Conservation (phyloP, 1,284 basidiomycete genomes). For the Agroathelia rolfsii region DNA sequence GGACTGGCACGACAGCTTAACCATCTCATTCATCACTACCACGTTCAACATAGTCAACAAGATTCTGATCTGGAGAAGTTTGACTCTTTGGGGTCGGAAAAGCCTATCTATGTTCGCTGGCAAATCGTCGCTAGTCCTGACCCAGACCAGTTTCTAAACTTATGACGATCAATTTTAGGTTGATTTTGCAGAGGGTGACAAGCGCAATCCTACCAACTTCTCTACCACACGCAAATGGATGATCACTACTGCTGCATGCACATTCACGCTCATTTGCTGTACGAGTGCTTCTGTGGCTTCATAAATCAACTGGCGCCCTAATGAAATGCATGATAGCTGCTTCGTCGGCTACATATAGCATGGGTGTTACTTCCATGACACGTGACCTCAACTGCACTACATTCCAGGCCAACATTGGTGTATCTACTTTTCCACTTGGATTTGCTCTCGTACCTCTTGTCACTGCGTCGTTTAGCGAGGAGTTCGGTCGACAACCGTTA, state of each 20-base stretch:
- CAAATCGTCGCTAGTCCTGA: too few species aligned
- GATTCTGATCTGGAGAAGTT: too few species aligned
- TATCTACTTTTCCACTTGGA: slow-evolving; percentile 33
- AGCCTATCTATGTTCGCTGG: too few species aligned
- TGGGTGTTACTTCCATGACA: slow-evolving; percentile 30
- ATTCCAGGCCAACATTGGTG: slow-evolving; percentile 26
- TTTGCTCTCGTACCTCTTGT: slow-evolving; percentile 40
- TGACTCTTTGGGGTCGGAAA: too few species aligned
- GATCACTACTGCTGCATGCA: slow-evolving; percentile 26
- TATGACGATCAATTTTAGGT: slow-evolving; percentile 19
- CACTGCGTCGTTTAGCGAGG: slow-evolving; percentile 40
- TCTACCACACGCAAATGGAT: slow-evolving; percentile 24
- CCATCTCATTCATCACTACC: too few species aligned
- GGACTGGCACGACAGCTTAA: too few species aligned
- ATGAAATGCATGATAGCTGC: slow-evolving; percentile 24
- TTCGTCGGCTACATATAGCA: slow-evolving; percentile 29
- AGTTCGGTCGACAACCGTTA: slow-evolving; percentile 37
- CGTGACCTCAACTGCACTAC: slow-evolving; percentile 29
- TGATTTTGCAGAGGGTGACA: slow-evolving; percentile 28
- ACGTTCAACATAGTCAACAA: too few species aligned
- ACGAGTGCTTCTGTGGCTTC: slow-evolving; percentile 9
- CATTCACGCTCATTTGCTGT: slow-evolving; percentile 26
- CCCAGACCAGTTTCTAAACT: too few species aligned
- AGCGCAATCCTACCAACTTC: slow-evolving; percentile 32
- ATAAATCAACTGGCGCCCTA: too few species aligned